phyloP scores from a whole-genome alignment of 83 land plant species.

The Diphasiastrum complanatum region DNA sequence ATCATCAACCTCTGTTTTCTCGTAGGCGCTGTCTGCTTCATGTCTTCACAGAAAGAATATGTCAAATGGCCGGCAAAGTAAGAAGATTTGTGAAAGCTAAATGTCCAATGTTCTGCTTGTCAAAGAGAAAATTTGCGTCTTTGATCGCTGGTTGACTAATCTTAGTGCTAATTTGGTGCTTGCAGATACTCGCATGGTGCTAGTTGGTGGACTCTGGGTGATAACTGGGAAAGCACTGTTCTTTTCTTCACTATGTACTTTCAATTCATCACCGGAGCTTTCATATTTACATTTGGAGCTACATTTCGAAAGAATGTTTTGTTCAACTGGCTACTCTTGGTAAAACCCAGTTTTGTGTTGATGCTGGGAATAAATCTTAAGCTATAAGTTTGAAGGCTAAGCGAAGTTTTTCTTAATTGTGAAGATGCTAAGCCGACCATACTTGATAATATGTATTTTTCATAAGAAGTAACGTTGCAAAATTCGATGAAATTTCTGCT shows the following conservation, averaged over 20 bases:
- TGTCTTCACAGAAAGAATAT: not conserved
- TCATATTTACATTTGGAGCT: slow-evolving; percentile 3
- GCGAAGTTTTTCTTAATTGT: not conserved
- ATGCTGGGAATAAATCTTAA: no score
- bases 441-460: not conserved
- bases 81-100: no score
- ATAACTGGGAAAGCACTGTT: slow-evolving; percentile 14
- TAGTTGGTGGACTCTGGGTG: slow-evolving; percentile 16
- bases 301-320: slow-evolving; percentile 8
- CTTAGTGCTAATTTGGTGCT: no score
- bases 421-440: not conserved
- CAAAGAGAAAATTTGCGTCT: not conserved
- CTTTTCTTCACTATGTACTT: slow-evolving; percentile 14
- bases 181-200: slow-evolving; percentile 1
- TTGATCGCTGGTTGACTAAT: no score
- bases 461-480: not conserved
- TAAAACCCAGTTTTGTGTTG: no score
- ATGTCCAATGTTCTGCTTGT: slow-evolving; percentile 5
- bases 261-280: slow-evolving; percentile 8
- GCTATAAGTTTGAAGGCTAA: not conserved
- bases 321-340: not conserved
- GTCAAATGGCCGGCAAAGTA: no score
- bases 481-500: no score
- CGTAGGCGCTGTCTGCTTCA: not conserved
- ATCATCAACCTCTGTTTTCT: slow-evolving; percentile 9